These are phyloP conservation scores for Penicillium digitatum DNA, from an alignment of 2,329 filamentous ascomycete species.

Conservation along the genomic window DNA sequence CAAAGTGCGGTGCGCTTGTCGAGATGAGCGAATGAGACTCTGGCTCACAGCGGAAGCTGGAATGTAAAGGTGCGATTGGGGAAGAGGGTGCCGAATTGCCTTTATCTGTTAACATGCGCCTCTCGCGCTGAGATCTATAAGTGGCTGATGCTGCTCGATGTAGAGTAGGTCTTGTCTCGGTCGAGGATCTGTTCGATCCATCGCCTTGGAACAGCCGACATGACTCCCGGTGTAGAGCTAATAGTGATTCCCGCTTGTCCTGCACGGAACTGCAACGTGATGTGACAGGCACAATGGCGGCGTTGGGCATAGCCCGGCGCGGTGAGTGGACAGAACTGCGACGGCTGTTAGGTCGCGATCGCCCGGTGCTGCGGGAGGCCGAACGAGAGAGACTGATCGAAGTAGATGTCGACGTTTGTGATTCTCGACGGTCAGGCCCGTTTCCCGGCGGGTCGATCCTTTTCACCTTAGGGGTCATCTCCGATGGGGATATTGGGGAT, in stretches of 20 bases:
- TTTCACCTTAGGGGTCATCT: conserved; percentile 18
- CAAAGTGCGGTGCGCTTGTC: background rate
- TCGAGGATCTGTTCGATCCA: conserved; percentile 2
- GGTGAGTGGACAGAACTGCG: conserved; percentile 31
- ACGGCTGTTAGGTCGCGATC: conserved; percentile 27
- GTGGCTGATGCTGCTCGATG: conserved; percentile 9
- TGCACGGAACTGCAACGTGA: conserved; percentile 18
- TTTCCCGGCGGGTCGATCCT: conserved; percentile 13
- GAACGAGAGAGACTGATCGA: conserved; percentile 29
- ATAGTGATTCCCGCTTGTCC: conserved; percentile 33
- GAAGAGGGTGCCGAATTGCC: conserved; percentile 19
- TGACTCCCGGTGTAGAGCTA: conserved; percentile 41
- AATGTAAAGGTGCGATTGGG: conserved; percentile 14
- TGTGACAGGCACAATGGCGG: conserved; percentile 26
- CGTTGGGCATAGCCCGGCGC: conserved; percentile 23
- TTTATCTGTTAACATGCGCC: conserved; percentile 15
- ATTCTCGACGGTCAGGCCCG: conserved; percentile 14
- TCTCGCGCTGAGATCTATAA: conserved; percentile 8
- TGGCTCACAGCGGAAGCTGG: conserved; percentile 12
- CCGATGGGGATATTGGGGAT: conserved; percentile 6
- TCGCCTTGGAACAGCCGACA: conserved; percentile 39
- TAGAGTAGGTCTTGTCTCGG: background rate
- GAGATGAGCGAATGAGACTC: conserved; percentile 3
- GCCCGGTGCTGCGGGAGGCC: conserved; percentile 33
- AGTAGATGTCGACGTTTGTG: conserved; percentile 32